Conservation (phyloP, 768 basidiomycete species). For the Ramaria sp. region DNA sequence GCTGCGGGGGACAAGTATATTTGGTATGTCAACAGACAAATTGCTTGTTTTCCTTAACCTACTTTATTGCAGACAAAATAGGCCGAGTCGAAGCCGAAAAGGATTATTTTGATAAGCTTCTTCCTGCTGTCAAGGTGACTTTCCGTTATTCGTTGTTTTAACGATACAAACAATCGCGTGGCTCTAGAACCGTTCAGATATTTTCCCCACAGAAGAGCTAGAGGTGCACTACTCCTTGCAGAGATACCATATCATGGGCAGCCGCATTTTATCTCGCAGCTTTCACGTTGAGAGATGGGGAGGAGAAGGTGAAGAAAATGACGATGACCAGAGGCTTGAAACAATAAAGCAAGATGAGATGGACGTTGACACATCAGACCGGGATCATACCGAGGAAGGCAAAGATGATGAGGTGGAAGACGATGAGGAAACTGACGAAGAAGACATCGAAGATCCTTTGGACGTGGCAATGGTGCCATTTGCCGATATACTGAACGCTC, state of each 20-base stretch:
- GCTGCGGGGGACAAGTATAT: slow-evolving; percentile 75
- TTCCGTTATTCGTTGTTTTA: not conserved
- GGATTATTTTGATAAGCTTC: slow-evolving; percentile 53
- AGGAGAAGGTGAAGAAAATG: slow-evolving; percentile 16
- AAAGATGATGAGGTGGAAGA: slow-evolving; percentile 21
- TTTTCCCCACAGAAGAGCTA: slow-evolving; percentile 50
- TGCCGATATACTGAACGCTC: slow-evolving; percentile 93
- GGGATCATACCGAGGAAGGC: slow-evolving; percentile 24
- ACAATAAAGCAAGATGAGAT: slow-evolving; percentile 18
- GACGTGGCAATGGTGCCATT: slow-evolving; percentile 90
- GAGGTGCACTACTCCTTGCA: slow-evolving; percentile 50
- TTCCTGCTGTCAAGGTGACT: slow-evolving; percentile 62
- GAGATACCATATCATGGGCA: slow-evolving; percentile 82
- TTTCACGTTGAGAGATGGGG: slow-evolving; percentile 66
- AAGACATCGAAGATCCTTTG: slow-evolving; percentile 42
- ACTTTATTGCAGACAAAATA: slow-evolving; percentile 53
- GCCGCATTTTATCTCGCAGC: slow-evolving; percentile 83
- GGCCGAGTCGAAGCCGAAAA: slow-evolving; percentile 75
- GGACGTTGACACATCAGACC: slow-evolving; percentile 20
- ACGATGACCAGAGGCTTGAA: slow-evolving; percentile 14
- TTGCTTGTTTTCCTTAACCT: not conserved
- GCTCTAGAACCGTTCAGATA: slow-evolving; percentile 56
- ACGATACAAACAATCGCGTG: not conserved
- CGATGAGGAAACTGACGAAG: slow-evolving; percentile 33
- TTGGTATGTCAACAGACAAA: slow-evolving; percentile 37